Base-by-base conservation (phyloP, 352 stramenopile genomes). In the Aphanomyces euteiches region DNA sequence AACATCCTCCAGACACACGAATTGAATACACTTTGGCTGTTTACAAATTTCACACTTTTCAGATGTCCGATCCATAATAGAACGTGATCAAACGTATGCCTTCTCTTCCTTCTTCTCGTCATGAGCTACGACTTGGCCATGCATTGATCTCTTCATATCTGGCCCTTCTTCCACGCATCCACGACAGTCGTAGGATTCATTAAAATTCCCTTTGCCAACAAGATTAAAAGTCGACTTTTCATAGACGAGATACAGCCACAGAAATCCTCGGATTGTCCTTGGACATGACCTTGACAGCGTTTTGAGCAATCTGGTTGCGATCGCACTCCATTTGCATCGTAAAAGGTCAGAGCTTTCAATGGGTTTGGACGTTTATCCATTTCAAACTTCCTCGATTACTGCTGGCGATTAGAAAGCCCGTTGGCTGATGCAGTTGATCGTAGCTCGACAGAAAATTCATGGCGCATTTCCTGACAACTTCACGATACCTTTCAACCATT, bases 231-330 rank as follows among this genome's bases (percentile, higher is more conserved):
- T 41, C 6, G 19, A 17, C 43, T 66, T 66, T 28, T 66, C 58
- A 28, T 45, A n/a, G 2, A 66, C 58, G 58, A 10, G 5, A 10
- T 28, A 38, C 58, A 10, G 58, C 58, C 17, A 66, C n/a, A 17
- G 58, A 53, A 28, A 53, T 66, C 28, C 37, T n/a, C 3, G 12
- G 4, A 0, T 66, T 1, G 58, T 66, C 58, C 34, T 66, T 66
- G 58, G 39, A 53, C 58, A 66, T 66, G 13, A 57, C 48, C 58
- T 66, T 66, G 58, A n/a, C 58, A 19, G 48, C n/a, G 17, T 66
- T n/a, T 4, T 66, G 48, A 17, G 58, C 58, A 4, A 38, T 66
- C 43, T 54, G 3, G 43, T 7, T 57, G 28, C 45, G 48, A 12
- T 54, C n/a, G 10, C 2, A 19, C 12, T 66, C 17, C 21, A 38